Evolutionary conservation across 805 yeast species (phyloP), one percentile per base, ranked within the genome.

Genomic region (Myxozyma udenii): DNA sequence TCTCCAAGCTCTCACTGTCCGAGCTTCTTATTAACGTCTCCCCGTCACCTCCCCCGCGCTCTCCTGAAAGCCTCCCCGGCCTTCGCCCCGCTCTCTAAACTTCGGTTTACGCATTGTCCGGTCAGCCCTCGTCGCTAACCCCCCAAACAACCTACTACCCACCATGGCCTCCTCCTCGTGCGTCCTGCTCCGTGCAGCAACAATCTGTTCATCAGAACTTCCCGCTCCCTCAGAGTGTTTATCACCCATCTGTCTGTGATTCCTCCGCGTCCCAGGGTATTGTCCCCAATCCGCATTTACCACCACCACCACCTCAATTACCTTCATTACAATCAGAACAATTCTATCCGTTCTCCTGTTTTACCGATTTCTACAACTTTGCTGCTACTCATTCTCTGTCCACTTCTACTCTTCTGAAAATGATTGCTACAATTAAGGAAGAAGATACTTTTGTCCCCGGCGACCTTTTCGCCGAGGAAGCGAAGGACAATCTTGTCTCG

Each of bases 21-120:
- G 25, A 23, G 21, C 43, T 30, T 18, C 43, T 14, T 33, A 39
- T 23, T 33, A 42, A 41, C 45, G 37, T 36, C 46, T 37, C 48
- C 40, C 12, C 46, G 21, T 24, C 51, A 21, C 28, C 41, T 26
- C 46, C 50, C 36, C 41, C 25, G 49, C 41, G 16, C 28, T 18
- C 41, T 14, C 37, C n/a, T 23, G 18, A 21, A 23, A 39, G 42
- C 42, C 21, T 16, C 35, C 30, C 28, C 22, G 43, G 49, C 49
- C 28, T 45, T 25, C 25, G 51, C 26, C 32, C 26, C 32, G 33
- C 25, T 33, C n/a, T 16, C 35, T 19, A 30, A 42, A 21, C 50
- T 30, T 21, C 52, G 44, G 50, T 45, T 48, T 44, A 38, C 55
- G 58, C 58, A 50, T 53, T 53, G 58, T 53, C 58, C 35, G 47